Conservation (phyloP, 1,284 basidiomycete genomes). For the Trichosporon inkin region DNA sequence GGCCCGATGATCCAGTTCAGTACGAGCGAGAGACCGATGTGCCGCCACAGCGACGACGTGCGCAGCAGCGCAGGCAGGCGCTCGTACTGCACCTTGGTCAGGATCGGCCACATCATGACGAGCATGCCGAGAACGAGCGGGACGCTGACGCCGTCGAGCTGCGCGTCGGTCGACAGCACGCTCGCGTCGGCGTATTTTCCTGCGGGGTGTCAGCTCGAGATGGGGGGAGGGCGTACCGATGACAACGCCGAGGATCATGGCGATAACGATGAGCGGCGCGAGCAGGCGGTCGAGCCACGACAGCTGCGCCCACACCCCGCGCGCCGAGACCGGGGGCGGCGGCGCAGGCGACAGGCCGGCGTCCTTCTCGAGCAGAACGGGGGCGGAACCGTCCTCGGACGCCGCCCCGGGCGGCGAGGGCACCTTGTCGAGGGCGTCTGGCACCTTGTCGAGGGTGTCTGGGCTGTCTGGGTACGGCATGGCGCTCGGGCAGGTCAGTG, state of each 20-base stretch:
- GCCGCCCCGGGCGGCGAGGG: too few species aligned
- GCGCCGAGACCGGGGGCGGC: slow-evolving; percentile 10
- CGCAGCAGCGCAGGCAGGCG: slow-evolving; percentile 60
- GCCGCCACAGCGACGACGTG: slow-evolving; percentile 61
- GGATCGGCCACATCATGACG: slow-evolving; percentile 86
- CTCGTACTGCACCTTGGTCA: slow-evolving; percentile 68
- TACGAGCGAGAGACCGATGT: slow-evolving; percentile 65
- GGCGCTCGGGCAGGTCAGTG: too few species aligned
- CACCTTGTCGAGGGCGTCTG: too few species aligned
- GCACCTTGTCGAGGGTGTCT: too few species aligned
- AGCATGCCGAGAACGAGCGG: slow-evolving; percentile 70
- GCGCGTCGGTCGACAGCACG: slow-evolving; percentile 27
- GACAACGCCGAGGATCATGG: slow-evolving; percentile 74
- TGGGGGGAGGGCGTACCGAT: slow-evolving; percentile 58
- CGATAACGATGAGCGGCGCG: slow-evolving; percentile 65
- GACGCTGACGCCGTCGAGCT: slow-evolving; percentile 46
- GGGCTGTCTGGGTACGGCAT: too few species aligned
- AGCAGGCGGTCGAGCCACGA: slow-evolving; percentile 63
- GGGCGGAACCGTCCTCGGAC: too few species aligned
- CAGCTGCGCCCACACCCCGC: slow-evolving; percentile 28
- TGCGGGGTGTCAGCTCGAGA: background rate
- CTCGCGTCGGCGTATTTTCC: slow-evolving; percentile 35
- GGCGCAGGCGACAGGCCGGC: too few species aligned
- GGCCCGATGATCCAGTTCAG: slow-evolving; percentile 82
- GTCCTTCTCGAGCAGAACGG: too few species aligned